Evolutionary conservation across 805 yeast genomes (phyloP), one percentile per base, ranked within the genome.

Genomic region (Wickerhamomyces bisporus): DNA sequence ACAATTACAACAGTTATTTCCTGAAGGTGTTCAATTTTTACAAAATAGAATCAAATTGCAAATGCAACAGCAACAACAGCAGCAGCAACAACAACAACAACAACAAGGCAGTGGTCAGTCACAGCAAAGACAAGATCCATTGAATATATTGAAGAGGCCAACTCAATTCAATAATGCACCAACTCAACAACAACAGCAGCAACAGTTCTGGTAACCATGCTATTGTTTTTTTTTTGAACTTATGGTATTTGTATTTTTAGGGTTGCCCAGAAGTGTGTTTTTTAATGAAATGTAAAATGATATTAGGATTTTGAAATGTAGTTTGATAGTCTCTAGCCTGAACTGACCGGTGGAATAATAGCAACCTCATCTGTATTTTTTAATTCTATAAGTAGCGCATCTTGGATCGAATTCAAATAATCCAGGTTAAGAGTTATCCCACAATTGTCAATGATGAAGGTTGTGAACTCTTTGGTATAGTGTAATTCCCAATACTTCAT

Each of bases 21-120:
- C 59, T 13, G 59, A 50, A 20, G 59, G 58, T 26, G 53, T 50
- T 2, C 48, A 44, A 27, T 20, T 42, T 17, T 13, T 47, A 14
- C 54, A 49, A 29, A 30, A 30, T 30, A 42, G 52, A 43, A 17
- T 50, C 12, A 33, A 30, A 6, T 17, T 43, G 43, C 32, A 41
- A 36, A 16, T 41, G 35, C 42, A 44, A 27, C 43, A 41, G 18
- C 44, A 41, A 19, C 41, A 30, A 28, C 32, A 34, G 20, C 45
- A 38, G 19, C 44, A 30, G 19, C 49, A 45, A 14, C 44, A 37
- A 24, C 45, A 34, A 19, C 48, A 41, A n/a, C 43, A 35, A 18
- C 49, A 40, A 13, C 43, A 45, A 26, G 24, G 24, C 10, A 10
- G 24, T 21, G 24, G 24, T 21, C 31, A 14, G 24, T 25, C 17